These are phyloP conservation scores for Castanea mollissima DNA, from an alignment of 306 rosid species.

Conservation along the genomic window DNA sequence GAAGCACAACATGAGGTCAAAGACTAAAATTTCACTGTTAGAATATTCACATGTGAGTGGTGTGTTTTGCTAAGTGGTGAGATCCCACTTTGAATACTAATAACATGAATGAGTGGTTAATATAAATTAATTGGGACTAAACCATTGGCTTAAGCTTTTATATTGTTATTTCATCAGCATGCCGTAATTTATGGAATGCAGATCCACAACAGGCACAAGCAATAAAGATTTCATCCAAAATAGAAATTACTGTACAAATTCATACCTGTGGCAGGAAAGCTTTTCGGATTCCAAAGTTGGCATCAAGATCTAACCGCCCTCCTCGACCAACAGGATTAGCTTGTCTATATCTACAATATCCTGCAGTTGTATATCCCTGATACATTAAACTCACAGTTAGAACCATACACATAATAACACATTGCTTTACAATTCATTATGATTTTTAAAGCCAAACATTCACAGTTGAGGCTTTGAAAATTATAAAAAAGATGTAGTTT, in stretches of 20 bases:
- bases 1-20: too few relatives aligned
- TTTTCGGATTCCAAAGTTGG: conserved; percentile 74
- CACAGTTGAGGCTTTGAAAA: background rate
- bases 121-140: too few relatives aligned
- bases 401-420: background rate
- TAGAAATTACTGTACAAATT: conserved; percentile 1
- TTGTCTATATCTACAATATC: conserved; percentile 86
- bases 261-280: conserved; percentile 91
- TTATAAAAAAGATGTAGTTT: background rate
- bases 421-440: background rate
- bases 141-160: too few relatives aligned
- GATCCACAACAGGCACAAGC: background rate
- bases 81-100: too few relatives aligned
- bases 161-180: background rate
- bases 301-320: conserved; percentile 68
- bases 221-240: background rate
- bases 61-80: too few relatives aligned
- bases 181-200: background rate
- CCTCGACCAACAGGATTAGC: conserved; percentile 69
- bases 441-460: background rate
- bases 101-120: too few relatives aligned
- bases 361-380: conserved; percentile 74
- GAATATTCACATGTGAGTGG: too few relatives aligned
- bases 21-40: too few relatives aligned
- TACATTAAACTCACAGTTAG: conserved; percentile 5